A percentile compares a stretch with the other conserved stretches of the same genome.
phyloP scores from a whole-genome alignment of 1,139 yeast genomes.

The Ogataea hybrid region DNA sequence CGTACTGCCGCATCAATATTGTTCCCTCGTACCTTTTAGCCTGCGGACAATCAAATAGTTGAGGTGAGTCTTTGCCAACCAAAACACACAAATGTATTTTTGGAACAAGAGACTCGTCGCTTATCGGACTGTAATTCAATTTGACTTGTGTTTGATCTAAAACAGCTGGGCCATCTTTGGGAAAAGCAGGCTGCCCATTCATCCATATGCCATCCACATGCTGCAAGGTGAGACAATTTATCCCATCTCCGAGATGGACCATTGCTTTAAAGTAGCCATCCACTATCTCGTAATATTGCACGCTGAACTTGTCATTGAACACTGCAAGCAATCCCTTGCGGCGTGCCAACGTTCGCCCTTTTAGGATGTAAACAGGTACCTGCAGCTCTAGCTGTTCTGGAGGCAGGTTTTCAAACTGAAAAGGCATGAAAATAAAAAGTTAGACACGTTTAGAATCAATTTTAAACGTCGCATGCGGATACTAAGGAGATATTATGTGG shows the following conservation, averaged over 20 bases:
- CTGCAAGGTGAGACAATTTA: constrained; percentile 41
- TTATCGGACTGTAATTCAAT: constrained; percentile 56
- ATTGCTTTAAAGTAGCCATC: constrained; percentile 76
- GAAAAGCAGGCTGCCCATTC: constrained; percentile 27
- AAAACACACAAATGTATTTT: constrained; percentile 80
- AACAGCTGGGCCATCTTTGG: constrained; percentile 32
- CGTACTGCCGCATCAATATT: constrained; percentile 71
- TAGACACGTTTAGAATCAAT: neutral
- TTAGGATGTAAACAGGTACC: constrained; percentile 44
- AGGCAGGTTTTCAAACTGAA: constrained; percentile 31
- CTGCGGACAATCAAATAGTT: constrained; percentile 69
- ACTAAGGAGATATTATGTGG: neutral
- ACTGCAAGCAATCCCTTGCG: constrained; percentile 41
- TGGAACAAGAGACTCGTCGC: constrained; percentile 49
- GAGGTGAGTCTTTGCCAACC: constrained; percentile 75
- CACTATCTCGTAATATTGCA: constrained; percentile 68
- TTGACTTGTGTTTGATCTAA: constrained; percentile 32
- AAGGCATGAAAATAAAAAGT: constrained; percentile 18
- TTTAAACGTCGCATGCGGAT: neutral
- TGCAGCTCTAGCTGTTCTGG: constrained; percentile 36
- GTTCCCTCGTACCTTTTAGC: constrained; percentile 58
- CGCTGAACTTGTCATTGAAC: constrained; percentile 55
- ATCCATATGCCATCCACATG: constrained; percentile 28
- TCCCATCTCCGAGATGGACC: constrained; percentile 55
- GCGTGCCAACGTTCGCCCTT: constrained; percentile 37